Evolutionary conservation across 2,329 filamentous ascomycete species (phyloP).

Genomic region (Aspergillus sp.): DNA sequence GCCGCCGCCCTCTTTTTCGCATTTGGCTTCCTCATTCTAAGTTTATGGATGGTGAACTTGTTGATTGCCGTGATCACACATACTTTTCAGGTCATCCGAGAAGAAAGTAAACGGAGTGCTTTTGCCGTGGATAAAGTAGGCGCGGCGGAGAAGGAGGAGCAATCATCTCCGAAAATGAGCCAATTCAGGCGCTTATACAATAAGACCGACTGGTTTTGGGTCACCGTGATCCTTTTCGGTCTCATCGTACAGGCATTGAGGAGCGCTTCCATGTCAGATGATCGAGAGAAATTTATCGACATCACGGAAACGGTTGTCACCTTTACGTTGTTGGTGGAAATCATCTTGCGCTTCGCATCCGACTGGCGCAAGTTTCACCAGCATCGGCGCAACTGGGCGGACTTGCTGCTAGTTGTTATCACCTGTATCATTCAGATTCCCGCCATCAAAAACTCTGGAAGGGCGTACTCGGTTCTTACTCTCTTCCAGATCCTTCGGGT

Average conservation of each 20-base stretch:
- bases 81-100: constrained; percentile 95
- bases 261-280: constrained; percentile 70
- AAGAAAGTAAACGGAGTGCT: constrained; percentile 91
- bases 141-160: constrained; percentile 42
- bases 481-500: constrained; percentile 90
- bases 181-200: constrained; percentile 70
- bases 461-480: constrained; percentile 81
- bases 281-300: constrained; percentile 65
- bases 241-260: constrained; percentile 76
- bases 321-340: constrained; percentile 75
- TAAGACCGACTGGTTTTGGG: constrained; percentile 75
- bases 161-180: constrained; percentile 31
- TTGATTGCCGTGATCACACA: constrained; percentile 96
- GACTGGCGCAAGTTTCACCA: constrained; percentile 81
- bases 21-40: constrained; percentile 79
- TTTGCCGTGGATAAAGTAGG: constrained; percentile 75
- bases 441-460: constrained; percentile 68
- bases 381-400: constrained; percentile 73
- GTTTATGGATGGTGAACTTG: constrained; percentile 94
- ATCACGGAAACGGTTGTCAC: constrained; percentile 74
- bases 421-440: constrained; percentile 86
- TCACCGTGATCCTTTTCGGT: constrained; percentile 74
- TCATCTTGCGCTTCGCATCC: constrained; percentile 71
- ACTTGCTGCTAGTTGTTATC: constrained; percentile 74
- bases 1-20: constrained; percentile 76